phyloP scores from a whole-genome alignment of 306 rosid species.

The Quercus robur region DNA sequence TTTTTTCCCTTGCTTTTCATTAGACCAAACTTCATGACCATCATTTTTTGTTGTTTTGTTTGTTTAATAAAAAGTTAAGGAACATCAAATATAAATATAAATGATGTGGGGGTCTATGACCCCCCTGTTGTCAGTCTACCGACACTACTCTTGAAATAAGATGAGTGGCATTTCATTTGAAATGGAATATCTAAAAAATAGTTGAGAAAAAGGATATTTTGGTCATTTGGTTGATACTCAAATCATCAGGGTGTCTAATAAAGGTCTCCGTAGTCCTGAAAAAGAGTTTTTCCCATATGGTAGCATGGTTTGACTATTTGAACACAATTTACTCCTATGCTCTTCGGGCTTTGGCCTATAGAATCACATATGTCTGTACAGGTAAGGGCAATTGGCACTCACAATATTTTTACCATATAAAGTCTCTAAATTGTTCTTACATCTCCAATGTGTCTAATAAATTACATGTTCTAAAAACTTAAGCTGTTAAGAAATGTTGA shows the following conservation, averaged over 20 bases:
- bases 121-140: constrained; percentile 56
- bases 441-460: too few relatives aligned
- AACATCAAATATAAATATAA: too few relatives aligned
- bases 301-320: constrained; percentile 31
- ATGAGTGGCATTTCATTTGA: constrained; percentile 21
- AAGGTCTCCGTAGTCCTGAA: constrained; percentile 56
- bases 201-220: background rate
- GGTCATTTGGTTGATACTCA: constrained; percentile 23
- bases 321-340: background rate
- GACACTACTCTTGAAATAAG: constrained; percentile 47
- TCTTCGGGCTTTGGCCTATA: constrained; percentile 18
- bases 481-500: too few relatives aligned
- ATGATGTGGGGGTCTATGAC: background rate
- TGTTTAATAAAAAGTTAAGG: too few relatives aligned
- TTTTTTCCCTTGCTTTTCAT: constrained; percentile 25
- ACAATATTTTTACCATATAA: too few relatives aligned
- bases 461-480: too few relatives aligned
- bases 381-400: constrained; percentile 20
- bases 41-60: constrained; percentile 21
- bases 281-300: constrained; percentile 32
- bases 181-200: background rate
- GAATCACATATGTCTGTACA: constrained; percentile 6
- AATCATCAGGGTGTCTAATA: constrained; percentile 46
- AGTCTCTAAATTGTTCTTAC: too few relatives aligned
- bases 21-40: constrained; percentile 23